Percentiles rank a stretch among this genome's conserved stretches.
phyloP scores from a whole-genome alignment of 192 early-diverging fungal genomes.

The Gamsiella multidivaricata region DNA sequence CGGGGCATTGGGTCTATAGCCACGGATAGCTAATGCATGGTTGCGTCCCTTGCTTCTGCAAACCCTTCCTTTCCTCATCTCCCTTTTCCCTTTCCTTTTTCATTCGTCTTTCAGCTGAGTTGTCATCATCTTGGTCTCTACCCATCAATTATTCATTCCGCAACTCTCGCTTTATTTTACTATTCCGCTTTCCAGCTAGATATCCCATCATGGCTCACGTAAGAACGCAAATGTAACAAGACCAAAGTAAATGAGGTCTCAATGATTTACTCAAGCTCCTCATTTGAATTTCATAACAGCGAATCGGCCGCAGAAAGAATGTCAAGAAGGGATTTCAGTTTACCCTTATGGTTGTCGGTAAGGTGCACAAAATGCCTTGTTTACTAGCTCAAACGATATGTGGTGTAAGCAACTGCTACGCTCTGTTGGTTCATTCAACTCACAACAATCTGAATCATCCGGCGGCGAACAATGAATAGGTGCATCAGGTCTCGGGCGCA shows the following conservation, averaged over 20 bases:
- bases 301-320: conserved; percentile 77
- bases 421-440: too few species aligned
- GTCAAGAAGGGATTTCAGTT: conserved; percentile 96
- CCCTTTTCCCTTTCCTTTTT: neutral
- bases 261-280: neutral
- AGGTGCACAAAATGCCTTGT: conserved; percentile 19
- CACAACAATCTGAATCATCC: too few species aligned
- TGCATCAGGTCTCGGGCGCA: conserved; percentile 94
- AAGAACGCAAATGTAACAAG: conserved; percentile 1
- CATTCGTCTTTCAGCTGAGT: conserved; percentile 5
- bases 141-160: too few species aligned
- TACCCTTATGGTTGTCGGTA: conserved; percentile 97
- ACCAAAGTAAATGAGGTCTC: neutral
- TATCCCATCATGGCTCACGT: conserved; percentile 31
- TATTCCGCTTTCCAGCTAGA: neutral
- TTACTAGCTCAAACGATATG: neutral
- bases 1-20: too few species aligned
- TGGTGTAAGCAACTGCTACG: too few species aligned
- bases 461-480: conserved; percentile 67
- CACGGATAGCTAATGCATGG: too few species aligned
- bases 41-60: neutral
- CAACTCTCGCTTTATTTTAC: too few species aligned
- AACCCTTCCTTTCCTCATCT: neutral
- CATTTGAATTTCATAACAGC: conserved; percentile 7
- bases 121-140: neutral